Percentiles rank a stretch among this genome's conserved stretches.
Conservation (phyloP, 75 land plant species). For the Cryptomeria japonica region DNA sequence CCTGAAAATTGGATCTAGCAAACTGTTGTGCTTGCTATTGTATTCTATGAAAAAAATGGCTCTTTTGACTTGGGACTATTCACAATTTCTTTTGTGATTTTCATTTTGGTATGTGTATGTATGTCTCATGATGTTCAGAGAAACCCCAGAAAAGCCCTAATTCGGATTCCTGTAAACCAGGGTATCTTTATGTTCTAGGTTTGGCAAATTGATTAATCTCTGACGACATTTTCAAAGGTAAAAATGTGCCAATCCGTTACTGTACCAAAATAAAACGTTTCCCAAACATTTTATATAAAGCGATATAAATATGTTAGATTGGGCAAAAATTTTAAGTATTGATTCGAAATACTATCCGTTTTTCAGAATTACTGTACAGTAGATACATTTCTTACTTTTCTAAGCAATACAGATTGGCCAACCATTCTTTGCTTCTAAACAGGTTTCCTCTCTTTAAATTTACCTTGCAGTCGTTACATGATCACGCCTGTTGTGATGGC, state of each 20-base stretch:
- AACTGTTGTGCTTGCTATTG: background rate
- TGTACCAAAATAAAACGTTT: background rate
- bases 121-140: background rate
- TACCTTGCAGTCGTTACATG: background rate
- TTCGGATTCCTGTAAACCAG: background rate
- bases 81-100: background rate
- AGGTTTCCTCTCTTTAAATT: background rate
- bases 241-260: background rate
- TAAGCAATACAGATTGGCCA: background rate
- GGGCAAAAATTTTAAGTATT: background rate
- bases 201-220: too few species aligned
- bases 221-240: background rate
- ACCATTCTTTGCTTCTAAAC: background rate
- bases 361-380: background rate
- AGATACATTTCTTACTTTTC: background rate
- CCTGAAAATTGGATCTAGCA: background rate
- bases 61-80: background rate
- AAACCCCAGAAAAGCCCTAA: background rate
- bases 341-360: background rate
- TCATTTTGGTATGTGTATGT: background rate
- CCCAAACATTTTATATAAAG: background rate
- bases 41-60: background rate
- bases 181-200: too few species aligned
- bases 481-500: background rate
- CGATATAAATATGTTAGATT: background rate